Base-by-base conservation (phyloP, 2,329 filamentous ascomycete genomes). In the Chaetomiaceae sp. region DNA sequence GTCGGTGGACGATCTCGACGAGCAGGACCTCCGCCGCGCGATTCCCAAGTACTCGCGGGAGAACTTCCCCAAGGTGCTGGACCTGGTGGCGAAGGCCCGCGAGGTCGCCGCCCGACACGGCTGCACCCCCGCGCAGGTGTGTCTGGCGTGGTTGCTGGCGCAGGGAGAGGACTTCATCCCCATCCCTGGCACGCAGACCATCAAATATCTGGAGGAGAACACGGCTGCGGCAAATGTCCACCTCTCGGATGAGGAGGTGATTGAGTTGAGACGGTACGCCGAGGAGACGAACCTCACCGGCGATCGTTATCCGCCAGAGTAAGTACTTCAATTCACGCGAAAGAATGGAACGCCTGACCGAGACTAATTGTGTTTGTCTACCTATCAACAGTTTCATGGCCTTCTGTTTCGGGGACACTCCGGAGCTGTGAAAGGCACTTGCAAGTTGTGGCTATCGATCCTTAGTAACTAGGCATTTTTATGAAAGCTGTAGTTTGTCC, bases 141-240 rank as follows among this genome's bases (percentile, higher is more conserved):
- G 22, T 9, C 9, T 24, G 22, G 22, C 22, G 9, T 24, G 22
- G 22, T 24, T 24, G 22, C 22, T 24, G 22, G 22, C 22, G 9
- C 22, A 24, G 22, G 22, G 22, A 24, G 22, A 24, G 22, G 22
- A 24, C 22, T 6, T 24, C 22, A 24, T 24, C 22, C 22, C 22
- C 22, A 24, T 24, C 9, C 22, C 22, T 24, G 22, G 22, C 22
- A 75, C 71, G 0, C 71, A 67, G 58, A 71, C 59, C 44, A 58
- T 70, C 36, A 66, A 66, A 54, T 70, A 71, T 43, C 53, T 75
- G 20, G 65, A 72, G 45, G 65, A 73, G 41, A 75, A 75, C 24
- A 39, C 33, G 33, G 33, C 33, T 18, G 15, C 33, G 33, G 17
- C 33, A 20, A 9, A 35, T 19, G 33, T 35, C 6, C 11, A 11